Evolutionary conservation across 352 stramenopile genomes (phyloP).

Genomic region (Pythium volutum): DNA sequence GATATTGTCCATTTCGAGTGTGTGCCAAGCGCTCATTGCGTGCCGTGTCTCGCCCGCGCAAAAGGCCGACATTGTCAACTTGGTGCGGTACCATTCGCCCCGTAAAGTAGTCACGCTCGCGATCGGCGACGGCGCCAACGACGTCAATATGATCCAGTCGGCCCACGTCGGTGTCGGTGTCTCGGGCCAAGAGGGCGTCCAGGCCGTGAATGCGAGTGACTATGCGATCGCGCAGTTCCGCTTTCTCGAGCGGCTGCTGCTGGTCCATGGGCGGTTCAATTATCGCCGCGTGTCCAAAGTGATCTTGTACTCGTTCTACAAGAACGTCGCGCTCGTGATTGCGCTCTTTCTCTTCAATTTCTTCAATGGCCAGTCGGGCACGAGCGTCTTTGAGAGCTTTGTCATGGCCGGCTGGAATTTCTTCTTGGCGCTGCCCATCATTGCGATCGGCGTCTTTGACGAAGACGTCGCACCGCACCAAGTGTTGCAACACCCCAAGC

Average conservation of each 20-base stretch:
- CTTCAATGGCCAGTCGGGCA: conserved; percentile 77
- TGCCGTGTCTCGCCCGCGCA: conserved; percentile 82
- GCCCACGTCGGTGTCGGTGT: conserved; percentile 94
- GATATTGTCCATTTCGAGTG: conserved; percentile 50
- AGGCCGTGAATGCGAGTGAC: conserved; percentile 91
- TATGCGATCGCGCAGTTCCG: conserved; percentile 93
- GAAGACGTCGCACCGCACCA: conserved; percentile 66
- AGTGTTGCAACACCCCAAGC: conserved; percentile 50
- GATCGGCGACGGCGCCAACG: conserved; percentile 94
- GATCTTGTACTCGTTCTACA: conserved; percentile 89
- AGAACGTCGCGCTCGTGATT: conserved; percentile 74
- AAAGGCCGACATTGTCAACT: conserved; percentile 77
- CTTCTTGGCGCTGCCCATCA: conserved; percentile 88
- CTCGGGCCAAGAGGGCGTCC: conserved; percentile 86
- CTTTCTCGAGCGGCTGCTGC: conserved; percentile 91
- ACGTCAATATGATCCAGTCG: conserved; percentile 95
- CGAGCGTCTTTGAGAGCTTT: conserved; percentile 83
- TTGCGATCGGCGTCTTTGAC: conserved; percentile 79
- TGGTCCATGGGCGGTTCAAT: conserved; percentile 97
- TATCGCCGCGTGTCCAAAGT: conserved; percentile 94
- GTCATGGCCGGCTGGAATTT: conserved; percentile 81
- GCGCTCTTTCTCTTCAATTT: conserved; percentile 79
- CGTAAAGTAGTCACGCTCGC: conserved; percentile 81
- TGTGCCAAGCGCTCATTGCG: conserved; percentile 70
- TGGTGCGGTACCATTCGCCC: conserved; percentile 54